Percentiles rank a stretch among this genome's conserved stretches.
Evolutionary conservation across 257 asterid species (phyloP).

Genomic region (Osmanthus fragrans): DNA sequence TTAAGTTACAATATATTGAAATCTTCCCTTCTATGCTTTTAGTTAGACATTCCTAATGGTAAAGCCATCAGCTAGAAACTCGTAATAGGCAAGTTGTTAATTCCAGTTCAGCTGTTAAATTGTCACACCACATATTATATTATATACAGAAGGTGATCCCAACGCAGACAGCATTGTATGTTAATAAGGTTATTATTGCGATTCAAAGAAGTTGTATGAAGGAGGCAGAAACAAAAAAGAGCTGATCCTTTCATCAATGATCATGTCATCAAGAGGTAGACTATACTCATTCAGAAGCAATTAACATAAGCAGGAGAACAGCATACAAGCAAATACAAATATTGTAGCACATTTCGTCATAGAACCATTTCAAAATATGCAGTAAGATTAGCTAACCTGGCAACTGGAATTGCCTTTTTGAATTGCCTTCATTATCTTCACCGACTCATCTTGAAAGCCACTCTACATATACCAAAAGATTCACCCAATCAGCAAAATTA

Average conservation of each 20-base stretch:
- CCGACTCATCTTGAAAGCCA: constrained; percentile 79
- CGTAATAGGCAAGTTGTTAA: not conserved
- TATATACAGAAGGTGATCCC: not conserved
- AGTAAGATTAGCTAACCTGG: constrained; percentile 58
- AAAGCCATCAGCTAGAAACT: not conserved
- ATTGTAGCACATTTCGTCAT: not conserved
- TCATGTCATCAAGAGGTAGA: not conserved
- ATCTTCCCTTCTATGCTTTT: not conserved
- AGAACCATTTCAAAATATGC: constrained; percentile 10
- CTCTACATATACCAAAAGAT: constrained; percentile 42
- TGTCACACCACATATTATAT: not conserved
- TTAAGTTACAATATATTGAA: not conserved
- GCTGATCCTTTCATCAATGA: constrained; percentile 13
- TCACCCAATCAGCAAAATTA: constrained; percentile 7
- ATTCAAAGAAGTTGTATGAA: not conserved
- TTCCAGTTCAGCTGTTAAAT: not conserved
- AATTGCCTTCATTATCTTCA: constrained; percentile 65
- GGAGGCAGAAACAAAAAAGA: not conserved
- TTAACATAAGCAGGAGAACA: not conserved
- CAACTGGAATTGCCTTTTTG: constrained; percentile 50
- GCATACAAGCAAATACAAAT: not conserved
- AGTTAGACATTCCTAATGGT: not conserved
- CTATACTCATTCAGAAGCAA: not conserved
- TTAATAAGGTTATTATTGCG: not conserved
- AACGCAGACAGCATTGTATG: not conserved